Base-by-base conservation (phyloP, 1,139 yeast genomes). In the Diutina siamensis region DNA sequence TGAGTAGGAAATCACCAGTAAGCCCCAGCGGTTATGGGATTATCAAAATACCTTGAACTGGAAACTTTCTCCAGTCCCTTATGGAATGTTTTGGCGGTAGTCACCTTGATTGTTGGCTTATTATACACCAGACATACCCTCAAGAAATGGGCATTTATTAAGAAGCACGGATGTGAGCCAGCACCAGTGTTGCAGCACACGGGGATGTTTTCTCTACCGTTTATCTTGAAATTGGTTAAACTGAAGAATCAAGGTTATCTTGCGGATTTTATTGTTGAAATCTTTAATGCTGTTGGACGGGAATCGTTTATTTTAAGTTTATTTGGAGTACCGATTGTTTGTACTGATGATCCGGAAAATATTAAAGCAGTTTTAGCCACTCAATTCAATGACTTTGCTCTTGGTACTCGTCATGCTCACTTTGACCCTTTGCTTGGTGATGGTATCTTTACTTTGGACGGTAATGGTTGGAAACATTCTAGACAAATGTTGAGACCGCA, bases 401-500 rank as follows among this genome's bases (percentile, higher is more conserved):
- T 42, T 42, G 44, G 44, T 4, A 18, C 36, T 13, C 35, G 44
- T 19, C 44, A 42, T 22, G 35, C 44, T 12, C 44, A 42, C 36
- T 42, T 42, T 15, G 28, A 32, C 25, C 44, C 44, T 2, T 32
- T 42, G 19, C 17, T 42, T 4, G 44, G 44, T 20, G 44, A 42
- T 42, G 44, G 44, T 20, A 42, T 42, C 20, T 42, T 42, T 19
- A 42, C 44, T 15, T 63, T 74, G 32, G 77, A 74, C 48, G 78
- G 76, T 9, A 67, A 61, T 38, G 77, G 74, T 2, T 76, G 83
- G 83, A 72, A 74, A 52, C 78, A 75, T 54, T 69, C 79, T 19
- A 62, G 83, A 45, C 71, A 78, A 2, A 62, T 77, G 74, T 67
- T 77, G 52, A 65, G 81, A 48, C 82, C 83, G 1, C 80, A 75